These are phyloP conservation scores for Collybia nuda DNA, from an alignment of 768 basidiomycete species.

Conservation along the genomic window DNA sequence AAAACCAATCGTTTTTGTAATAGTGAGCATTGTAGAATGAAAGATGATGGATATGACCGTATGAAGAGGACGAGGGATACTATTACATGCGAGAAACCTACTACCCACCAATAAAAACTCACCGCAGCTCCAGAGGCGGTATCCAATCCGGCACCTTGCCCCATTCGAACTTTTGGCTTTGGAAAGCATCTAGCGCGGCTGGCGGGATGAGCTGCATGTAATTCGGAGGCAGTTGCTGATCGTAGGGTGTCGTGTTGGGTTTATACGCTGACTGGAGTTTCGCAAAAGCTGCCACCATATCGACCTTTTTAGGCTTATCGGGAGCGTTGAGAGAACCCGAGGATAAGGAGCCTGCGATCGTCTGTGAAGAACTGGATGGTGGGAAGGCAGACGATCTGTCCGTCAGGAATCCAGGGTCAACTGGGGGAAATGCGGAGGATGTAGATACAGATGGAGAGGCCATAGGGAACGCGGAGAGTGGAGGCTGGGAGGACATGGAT, in stretches of 20 bases:
- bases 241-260: slow-evolving; percentile 55
- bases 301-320: not conserved
- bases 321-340: no score
- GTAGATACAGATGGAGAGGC: slow-evolving; percentile 15
- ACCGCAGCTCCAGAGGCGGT: slow-evolving; percentile 63
- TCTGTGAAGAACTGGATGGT: not conserved
- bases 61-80: not conserved
- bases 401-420: no score
- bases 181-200: slow-evolving; percentile 51
- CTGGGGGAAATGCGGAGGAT: not conserved
- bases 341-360: slow-evolving; percentile 3
- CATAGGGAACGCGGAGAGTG: slow-evolving; percentile 21
- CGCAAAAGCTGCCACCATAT: slow-evolving; percentile 25
- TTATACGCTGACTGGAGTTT: slow-evolving; percentile 31
- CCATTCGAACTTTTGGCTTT: slow-evolving; percentile 60
- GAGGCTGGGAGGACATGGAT: slow-evolving; percentile 9
- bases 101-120: slow-evolving; percentile 13
- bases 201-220: slow-evolving; percentile 58
- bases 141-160: slow-evolving; percentile 72
- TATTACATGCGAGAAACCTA: not conserved
- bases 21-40: not conserved
- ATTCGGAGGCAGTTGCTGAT: slow-evolving; percentile 52
- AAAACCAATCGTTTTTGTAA: not conserved
- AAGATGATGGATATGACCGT: not conserved
- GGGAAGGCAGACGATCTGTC: slow-evolving; percentile 5